Percentiles rank a stretch among this genome's conserved stretches.
phyloP scores from a whole-genome alignment of 441 rosid genomes.

The Viola pubescens region DNA sequence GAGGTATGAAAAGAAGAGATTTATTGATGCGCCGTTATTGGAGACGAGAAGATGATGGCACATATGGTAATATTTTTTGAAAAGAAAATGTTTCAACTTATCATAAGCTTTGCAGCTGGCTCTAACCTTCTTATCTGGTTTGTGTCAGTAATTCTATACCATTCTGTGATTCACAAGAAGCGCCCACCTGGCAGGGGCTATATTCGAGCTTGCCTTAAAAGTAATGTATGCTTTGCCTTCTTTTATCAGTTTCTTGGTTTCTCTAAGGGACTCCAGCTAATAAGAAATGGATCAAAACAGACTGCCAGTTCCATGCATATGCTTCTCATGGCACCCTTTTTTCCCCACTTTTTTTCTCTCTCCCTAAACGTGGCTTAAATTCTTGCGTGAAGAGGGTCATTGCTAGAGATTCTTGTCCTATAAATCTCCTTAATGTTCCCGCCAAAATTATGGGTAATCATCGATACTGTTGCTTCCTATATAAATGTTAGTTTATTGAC shows the following conservation, averaged over 20 bases:
- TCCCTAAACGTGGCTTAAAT: no score
- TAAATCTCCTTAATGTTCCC: no score
- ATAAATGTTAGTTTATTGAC: neutral
- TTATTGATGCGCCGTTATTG: conserved; percentile 74
- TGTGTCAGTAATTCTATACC: conserved; percentile 67
- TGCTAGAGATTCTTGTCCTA: no score
- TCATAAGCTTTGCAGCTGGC: neutral
- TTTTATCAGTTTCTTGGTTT: no score
- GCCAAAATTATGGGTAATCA: no score
- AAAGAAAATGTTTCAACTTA: neutral
- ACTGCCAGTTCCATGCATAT: no score
- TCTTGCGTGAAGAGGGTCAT: no score
- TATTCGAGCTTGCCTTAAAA: conserved; percentile 82
- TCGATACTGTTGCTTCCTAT: neutral
- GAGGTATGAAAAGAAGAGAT: conserved; percentile 83
- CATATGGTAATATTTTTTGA: conserved; percentile 51
- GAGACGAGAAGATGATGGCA: conserved; percentile 97
- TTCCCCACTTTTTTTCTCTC: no score
- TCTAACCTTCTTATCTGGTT: conserved; percentile 15
- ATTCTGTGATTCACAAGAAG: conserved; percentile 79
- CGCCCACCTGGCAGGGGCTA: conserved; percentile 64
- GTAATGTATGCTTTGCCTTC: conserved; percentile 52
- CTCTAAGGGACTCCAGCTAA: no score
- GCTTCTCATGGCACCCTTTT: no score
- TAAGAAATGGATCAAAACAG: no score